These are phyloP conservation scores for Gamsiella multidivaricata DNA, from an alignment of 192 early-diverging fungal species.

Conservation along the genomic window DNA sequence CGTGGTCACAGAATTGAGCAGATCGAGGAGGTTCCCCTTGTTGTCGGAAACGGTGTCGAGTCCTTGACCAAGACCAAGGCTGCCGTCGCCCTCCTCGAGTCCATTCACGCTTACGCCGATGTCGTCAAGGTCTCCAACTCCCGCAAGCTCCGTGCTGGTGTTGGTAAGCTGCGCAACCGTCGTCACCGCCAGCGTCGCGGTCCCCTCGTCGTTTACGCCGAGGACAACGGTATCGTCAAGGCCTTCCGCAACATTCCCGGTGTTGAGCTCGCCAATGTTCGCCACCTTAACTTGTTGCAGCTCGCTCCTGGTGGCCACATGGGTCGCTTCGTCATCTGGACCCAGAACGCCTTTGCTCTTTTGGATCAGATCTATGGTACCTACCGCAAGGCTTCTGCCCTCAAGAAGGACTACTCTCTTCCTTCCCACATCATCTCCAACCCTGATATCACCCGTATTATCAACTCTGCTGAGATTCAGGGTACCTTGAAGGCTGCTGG, in stretches of 20 bases:
- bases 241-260: constrained; percentile 99
- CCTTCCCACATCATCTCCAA: constrained; percentile 90
- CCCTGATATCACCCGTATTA: constrained; percentile 94
- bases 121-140: constrained; percentile 94
- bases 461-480: constrained; percentile 98
- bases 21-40: constrained; percentile 95
- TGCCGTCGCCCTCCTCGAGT: constrained; percentile 90
- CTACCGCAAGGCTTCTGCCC: constrained; percentile 75
- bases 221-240: constrained; percentile 93
- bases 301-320: constrained; percentile 98
- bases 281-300: constrained; percentile 95
- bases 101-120: constrained; percentile 93
- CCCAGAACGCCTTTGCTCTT: constrained; percentile 89
- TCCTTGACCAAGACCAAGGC: constrained; percentile 92
- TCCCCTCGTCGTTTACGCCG: constrained; percentile 94
- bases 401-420: constrained; percentile 93
- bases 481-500: constrained; percentile 90
- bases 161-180: constrained; percentile 96
- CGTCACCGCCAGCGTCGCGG: constrained; percentile 96
- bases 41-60: constrained; percentile 84
- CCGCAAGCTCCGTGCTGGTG: constrained; percentile 96
- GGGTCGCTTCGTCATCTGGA: constrained; percentile 99
- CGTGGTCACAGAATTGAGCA: constrained; percentile 96
- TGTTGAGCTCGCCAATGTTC: constrained; percentile 93
- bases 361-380: constrained; percentile 96